These are phyloP conservation scores for Quercus alba DNA, from an alignment of 306 rosid genomes.

Conservation along the genomic window DNA sequence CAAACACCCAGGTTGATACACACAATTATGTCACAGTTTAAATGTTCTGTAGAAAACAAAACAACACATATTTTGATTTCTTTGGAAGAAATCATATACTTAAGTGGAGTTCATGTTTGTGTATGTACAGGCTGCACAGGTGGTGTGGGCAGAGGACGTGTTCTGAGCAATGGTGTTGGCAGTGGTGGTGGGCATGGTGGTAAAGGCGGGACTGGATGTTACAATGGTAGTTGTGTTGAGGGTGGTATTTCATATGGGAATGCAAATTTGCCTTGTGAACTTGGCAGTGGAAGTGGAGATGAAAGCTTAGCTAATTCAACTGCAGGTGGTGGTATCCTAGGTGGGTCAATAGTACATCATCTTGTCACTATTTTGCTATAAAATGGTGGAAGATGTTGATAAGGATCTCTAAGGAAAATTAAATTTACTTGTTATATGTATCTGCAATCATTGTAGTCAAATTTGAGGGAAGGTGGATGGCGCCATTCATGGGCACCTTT, in stretches of 20 bases:
- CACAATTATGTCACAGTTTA: background rate
- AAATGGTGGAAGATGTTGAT: constrained; percentile 3
- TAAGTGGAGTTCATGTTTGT: constrained; percentile 6
- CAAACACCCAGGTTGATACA: background rate
- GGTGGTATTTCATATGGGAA: constrained; percentile 90
- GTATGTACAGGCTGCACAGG: constrained; percentile 73
- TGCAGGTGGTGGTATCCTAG: constrained; percentile 93
- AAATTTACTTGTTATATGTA: background rate
- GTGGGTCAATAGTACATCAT: constrained; percentile 28
- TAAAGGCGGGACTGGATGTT: constrained; percentile 77
- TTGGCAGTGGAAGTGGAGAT: constrained; percentile 98
- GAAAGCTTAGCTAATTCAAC: constrained; percentile 50
- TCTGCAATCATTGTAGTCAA: background rate
- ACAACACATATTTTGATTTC: background rate
- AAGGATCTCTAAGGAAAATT: background rate
- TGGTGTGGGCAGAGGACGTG: constrained; percentile 76
- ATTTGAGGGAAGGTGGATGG: background rate
- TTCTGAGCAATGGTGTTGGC: constrained; percentile 56
- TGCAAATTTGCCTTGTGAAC: constrained; percentile 85
- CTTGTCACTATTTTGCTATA: background rate
- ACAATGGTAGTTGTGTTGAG: constrained; percentile 36
- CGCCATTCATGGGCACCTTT: background rate
- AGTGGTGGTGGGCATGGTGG: constrained; percentile 99
- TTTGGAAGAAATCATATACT: background rate
- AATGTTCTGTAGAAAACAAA: background rate